Base-by-base conservation (phyloP, 2,329 filamentous ascomycete genomes). In the Fusarium lateritium region DNA sequence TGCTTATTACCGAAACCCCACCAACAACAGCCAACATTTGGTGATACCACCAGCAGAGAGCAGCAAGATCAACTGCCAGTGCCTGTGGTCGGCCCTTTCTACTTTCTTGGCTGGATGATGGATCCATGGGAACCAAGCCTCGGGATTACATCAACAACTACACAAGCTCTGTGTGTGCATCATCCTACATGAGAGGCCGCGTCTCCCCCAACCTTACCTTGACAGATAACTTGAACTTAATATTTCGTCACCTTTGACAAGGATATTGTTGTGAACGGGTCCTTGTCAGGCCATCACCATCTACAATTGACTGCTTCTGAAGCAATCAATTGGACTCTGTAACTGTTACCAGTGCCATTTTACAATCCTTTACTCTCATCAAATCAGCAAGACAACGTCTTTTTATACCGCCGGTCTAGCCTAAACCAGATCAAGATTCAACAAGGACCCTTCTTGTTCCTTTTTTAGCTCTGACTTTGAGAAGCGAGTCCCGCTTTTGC, bases 401-500 rank as follows among this genome's bases (percentile, higher is more conserved):
- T 31, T 31, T 31, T 5, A 31, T 31, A 31, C 28, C 28, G n/a
- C 39, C 21, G 39, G 19, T 42, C 7, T 24, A 4, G 9, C 42
- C 47, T 33, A 43, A 61, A 22, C 52, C 33, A 44, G 22, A 38
- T 42, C 34, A 56, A 62, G n/a, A 55, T 36, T 33, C 7, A 54
- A 38, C 33, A 19, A 64, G 59, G 46, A 44, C 44, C 38, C 42
- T 56, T 56, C 52, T 21, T 53, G 45, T 43, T 53, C 43, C 56
- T 55, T 56, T 43, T 70, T 70, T 56, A 59, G 39, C 47, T 46
- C 39, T 45, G n/a, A 21, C 19, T 24, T 42, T 42, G 24, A 42
- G 19, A 59, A 46, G 19, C 33, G 34, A 51, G 63, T 54, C 69
- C 61, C 61, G 54, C 61, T 64, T 66, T 67, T 71, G 15, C 57